These are phyloP conservation scores for Akanthomyces dipterigenus DNA, from an alignment of 2,329 filamentous ascomycete species.

Conservation along the genomic window DNA sequence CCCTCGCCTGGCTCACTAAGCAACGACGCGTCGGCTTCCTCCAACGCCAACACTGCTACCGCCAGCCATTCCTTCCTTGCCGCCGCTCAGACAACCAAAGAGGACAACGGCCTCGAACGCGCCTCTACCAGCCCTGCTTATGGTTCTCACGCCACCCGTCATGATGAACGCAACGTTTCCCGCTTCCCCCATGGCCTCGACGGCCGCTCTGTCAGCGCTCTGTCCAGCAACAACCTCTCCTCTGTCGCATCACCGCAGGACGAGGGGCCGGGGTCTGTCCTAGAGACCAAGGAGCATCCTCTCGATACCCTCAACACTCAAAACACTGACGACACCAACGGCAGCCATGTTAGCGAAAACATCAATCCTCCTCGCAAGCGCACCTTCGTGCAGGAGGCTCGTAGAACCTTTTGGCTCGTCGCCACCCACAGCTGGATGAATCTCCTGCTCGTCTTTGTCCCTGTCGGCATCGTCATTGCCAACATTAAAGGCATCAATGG, in stretches of 20 bases:
- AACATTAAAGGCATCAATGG: conserved; percentile 46
- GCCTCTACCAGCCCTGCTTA: conserved; percentile 16
- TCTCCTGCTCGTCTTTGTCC: conserved; percentile 69
- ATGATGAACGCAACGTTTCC: conserved; percentile 14
- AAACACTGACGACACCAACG: conserved; percentile 23
- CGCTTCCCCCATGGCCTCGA: conserved; percentile 16
- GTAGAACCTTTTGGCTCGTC: conserved; percentile 44
- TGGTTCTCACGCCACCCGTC: conserved; percentile 16
- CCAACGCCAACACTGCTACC: conserved; percentile 24
- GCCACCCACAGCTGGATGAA: conserved; percentile 75
- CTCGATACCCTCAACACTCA: conserved; percentile 12
- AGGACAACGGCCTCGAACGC: conserved; percentile 14
- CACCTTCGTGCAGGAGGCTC: conserved; percentile 42
- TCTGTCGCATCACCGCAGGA: conserved; percentile 38
- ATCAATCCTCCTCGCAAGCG: conserved; percentile 26
- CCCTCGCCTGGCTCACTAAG: conserved; percentile 23
- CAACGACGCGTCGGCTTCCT: conserved; percentile 20
- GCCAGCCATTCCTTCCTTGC: conserved; percentile 14
- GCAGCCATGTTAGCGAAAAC: conserved; percentile 26
- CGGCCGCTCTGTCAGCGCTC: conserved; percentile 21
- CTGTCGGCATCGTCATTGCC: conserved; percentile 64
- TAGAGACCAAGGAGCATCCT: conserved; percentile 30
- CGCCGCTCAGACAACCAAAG: neutral
- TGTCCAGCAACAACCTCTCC: conserved; percentile 25
- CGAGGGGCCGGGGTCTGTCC: conserved; percentile 51